Evolutionary conservation across 208 protist genomes (phyloP), one percentile per base, ranked within the genome.

Genomic region (Trypanosoma mega): DNA sequence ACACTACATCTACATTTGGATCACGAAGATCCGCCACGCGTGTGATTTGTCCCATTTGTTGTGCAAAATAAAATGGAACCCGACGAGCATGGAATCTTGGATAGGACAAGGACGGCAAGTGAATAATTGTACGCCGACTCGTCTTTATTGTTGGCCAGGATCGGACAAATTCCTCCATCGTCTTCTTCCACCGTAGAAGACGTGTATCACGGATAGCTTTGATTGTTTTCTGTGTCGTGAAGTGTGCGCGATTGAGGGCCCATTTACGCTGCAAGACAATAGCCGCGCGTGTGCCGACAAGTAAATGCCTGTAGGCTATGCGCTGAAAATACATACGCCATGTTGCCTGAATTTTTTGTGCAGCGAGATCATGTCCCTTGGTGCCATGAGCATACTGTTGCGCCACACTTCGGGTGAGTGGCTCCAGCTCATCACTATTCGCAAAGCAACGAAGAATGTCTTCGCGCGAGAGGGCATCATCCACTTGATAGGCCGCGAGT

Each of bases 291-390:
- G 78, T 94, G 62, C 82, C 87, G 43, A 92, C 70, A 44, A 87
- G 69, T 11, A 97, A 65, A 63, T 90, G 84, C 21, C 71, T 59
- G 61, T 93, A 97, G 18, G 82, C 83, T 21, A 92, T 76, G 33
- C 85, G 77, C 69, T 93, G 82, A 8, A 68, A 41, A 39, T 90
- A 87, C 91, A 97, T 97, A 52, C 82, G 80, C 82, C 85, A 93
- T 14, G 80, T 85, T n/a, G 86, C 76, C 63, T 97, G 91, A 20
- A 97, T 90, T 58, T 91, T 92, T 2, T 78, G 58, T n/a, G 88
- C 88, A 2, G 91, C 91, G 12, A 84, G 56, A 53, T 94, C 54
- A 44, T 81, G 74, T 14, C 91, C 88, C 8, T 66, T 59, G 34
- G 43, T 49, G 34, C 78, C 87, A 64, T 70, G 78, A 30, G 75